A percentile compares a stretch with the other conserved stretches of the same genome.
phyloP scores from a whole-genome alignment of 768 basidiomycete genomes.

The Kwoniella sp. region DNA sequence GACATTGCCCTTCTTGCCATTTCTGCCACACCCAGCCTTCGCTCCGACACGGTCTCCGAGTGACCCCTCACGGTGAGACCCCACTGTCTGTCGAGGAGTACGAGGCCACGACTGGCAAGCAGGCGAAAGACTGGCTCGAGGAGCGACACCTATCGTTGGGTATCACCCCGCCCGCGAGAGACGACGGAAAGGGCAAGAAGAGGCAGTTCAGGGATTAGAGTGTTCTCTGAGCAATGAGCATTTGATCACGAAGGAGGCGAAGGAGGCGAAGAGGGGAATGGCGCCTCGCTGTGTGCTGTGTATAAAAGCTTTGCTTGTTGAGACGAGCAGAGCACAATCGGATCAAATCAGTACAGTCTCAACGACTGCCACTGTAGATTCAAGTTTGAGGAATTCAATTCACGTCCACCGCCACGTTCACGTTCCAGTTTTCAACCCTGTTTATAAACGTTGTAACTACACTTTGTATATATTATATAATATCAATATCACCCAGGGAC shows the following conservation, averaged over 20 bases:
- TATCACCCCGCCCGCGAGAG: conserved; percentile 37
- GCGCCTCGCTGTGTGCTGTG: not conserved
- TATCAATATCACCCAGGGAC: not conserved
- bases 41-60: conserved; percentile 74
- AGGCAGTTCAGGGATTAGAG: conserved; percentile 53
- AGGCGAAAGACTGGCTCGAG: conserved; percentile 71
- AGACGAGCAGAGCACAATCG: not conserved
- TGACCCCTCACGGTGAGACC: conserved; percentile 77
- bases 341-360: not conserved
- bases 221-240: not conserved
- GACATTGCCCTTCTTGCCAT: not conserved
- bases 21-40: conserved; percentile 32
- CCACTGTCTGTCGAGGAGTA: conserved; percentile 76
- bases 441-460: not conserved
- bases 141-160: conserved; percentile 74
- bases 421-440: not conserved
- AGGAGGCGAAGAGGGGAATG: not conserved
- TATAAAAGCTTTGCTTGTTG: not conserved
- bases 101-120: conserved; percentile 63
- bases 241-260: too few relatives aligned
- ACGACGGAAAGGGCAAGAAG: conserved; percentile 45
- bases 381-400: not conserved
- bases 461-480: conserved; percentile 2
- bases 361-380: not conserved
- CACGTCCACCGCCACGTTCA: not conserved